Conservation (phyloP, 257 asterid genomes). For the Petunia axillaris region DNA sequence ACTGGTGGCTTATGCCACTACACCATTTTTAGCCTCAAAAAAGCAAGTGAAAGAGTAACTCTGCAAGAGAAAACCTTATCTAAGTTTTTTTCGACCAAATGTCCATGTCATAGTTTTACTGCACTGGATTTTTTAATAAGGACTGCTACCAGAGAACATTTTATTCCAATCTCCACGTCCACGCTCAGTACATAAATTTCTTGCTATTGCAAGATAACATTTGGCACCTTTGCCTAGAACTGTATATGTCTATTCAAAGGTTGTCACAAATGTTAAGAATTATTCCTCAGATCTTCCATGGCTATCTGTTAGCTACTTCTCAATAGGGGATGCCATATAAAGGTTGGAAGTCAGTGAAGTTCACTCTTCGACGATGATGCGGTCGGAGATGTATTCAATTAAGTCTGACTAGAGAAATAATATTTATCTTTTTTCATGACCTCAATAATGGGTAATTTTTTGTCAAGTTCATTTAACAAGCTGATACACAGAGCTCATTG, state of each 20-base stretch:
- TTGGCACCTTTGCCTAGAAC: background rate
- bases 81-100: background rate
- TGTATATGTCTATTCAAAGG: conserved; percentile 16
- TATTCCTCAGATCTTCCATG: background rate
- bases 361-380: background rate
- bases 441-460: background rate
- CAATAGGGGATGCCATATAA: background rate
- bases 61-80: background rate
- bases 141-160: background rate
- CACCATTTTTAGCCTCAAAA: background rate
- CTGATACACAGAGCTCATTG: background rate
- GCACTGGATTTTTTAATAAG: background rate
- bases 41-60: conserved; percentile 7
- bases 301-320: background rate
- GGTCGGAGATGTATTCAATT: background rate
- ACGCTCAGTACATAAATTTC: background rate
- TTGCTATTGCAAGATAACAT: background rate
- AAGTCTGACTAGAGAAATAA: background rate
- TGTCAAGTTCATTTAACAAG: conserved; percentile 7
- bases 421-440: background rate
- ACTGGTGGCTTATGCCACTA: background rate
- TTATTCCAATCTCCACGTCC: background rate
- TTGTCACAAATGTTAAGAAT: background rate
- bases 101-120: background rate
- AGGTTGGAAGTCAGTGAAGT: conserved; percentile 12